A percentile compares a stretch with the other conserved stretches of the same genome.
phyloP scores from a whole-genome alignment of 2,329 filamentous ascomycete species.

The Aspergillus carbonarius region DNA sequence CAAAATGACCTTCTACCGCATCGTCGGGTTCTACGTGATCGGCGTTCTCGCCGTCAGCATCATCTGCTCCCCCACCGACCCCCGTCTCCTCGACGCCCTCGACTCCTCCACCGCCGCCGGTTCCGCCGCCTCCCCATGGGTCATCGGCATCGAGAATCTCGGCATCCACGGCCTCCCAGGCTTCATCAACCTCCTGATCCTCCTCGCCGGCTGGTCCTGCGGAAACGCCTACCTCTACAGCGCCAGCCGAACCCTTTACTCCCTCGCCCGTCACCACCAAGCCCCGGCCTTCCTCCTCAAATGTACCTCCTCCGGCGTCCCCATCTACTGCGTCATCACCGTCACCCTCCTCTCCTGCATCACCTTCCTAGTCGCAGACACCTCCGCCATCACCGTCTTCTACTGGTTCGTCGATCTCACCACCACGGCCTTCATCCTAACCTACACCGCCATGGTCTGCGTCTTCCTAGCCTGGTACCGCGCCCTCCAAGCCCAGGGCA shows the following conservation, averaged over 20 bases:
- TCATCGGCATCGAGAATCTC: constrained; percentile 69
- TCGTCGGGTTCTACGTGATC: constrained; percentile 72
- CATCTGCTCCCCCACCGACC: constrained; percentile 65
- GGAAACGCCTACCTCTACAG: constrained; percentile 65
- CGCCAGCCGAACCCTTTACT: constrained; percentile 52
- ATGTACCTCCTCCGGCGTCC: constrained; percentile 63
- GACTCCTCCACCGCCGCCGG: constrained; percentile 56
- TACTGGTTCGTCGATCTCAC: constrained; percentile 68
- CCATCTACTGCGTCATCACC: constrained; percentile 66
- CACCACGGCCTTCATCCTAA: constrained; percentile 30
- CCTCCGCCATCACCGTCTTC: constrained; percentile 63
- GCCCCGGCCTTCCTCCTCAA: constrained; percentile 56
- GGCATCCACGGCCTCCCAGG: constrained; percentile 65
- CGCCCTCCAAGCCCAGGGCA: constrained; percentile 66
- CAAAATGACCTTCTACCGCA: constrained; percentile 74
- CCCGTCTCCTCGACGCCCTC: constrained; percentile 60
- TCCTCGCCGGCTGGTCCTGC: constrained; percentile 69
- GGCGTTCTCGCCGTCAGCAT: constrained; percentile 69
- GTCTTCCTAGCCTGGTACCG: constrained; percentile 71
- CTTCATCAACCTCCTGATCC: constrained; percentile 71
- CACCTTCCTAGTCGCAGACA: constrained; percentile 68
- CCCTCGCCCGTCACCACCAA: constrained; percentile 48
- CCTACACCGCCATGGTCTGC: constrained; percentile 63
- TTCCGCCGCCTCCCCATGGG: constrained; percentile 68
- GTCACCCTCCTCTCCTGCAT: constrained; percentile 67